These are phyloP conservation scores for Backusella australiensis DNA, from an alignment of 192 early-diverging fungal species.

Conservation along the genomic window DNA sequence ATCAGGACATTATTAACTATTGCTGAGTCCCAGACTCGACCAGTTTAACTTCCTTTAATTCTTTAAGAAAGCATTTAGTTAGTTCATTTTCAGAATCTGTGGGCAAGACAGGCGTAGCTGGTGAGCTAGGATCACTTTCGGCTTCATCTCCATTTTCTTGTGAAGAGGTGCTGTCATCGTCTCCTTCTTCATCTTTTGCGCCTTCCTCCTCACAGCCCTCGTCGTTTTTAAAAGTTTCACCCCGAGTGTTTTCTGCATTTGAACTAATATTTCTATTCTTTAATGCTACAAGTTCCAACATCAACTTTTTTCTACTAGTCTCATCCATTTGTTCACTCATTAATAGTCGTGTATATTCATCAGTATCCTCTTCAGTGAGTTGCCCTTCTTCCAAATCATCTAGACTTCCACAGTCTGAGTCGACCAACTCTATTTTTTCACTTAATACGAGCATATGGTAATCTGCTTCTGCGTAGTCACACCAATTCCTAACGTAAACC, in stretches of 20 bases:
- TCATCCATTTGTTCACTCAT: background rate
- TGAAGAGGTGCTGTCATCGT: background rate
- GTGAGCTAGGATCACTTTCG: slow-evolving; percentile 10
- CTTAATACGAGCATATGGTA: background rate
- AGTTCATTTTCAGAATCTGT: background rate
- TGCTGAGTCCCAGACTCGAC: background rate
- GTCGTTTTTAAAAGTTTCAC: background rate
- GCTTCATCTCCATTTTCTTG: background rate
- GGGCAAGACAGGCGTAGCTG: background rate
- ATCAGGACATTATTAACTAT: background rate
- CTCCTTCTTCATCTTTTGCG: background rate
- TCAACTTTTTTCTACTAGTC: background rate
- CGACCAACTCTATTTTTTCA: background rate
- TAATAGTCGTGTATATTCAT: background rate
- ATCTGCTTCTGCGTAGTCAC: slow-evolving; percentile 7
- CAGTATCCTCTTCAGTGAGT: background rate
- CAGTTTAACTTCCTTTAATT: background rate
- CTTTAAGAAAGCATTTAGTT: background rate
- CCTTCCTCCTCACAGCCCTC: background rate
- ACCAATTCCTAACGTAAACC: background rate
- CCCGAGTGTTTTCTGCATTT: background rate
- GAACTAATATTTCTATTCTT: background rate
- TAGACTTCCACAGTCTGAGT: background rate
- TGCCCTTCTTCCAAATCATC: background rate
- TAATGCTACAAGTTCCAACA: background rate